Evolutionary conservation across 2,329 filamentous ascomycete genomes (phyloP).

Genomic region (Aspergillus sp.): DNA sequence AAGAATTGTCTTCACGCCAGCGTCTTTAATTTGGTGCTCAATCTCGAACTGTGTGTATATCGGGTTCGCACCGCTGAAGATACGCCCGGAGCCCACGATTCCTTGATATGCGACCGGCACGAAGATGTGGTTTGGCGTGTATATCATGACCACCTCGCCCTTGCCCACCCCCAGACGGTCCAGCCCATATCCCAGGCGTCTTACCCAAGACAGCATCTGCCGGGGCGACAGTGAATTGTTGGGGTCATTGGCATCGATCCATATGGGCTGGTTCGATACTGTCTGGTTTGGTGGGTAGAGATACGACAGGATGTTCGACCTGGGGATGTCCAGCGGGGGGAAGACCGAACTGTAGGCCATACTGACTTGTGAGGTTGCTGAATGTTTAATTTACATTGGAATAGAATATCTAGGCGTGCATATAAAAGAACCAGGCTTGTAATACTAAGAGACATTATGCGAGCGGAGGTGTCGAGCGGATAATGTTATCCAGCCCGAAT

Average conservation of each 20-base stretch:
- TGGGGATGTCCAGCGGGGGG: constrained; percentile 3
- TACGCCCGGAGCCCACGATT: constrained; percentile 10
- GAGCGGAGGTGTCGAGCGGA: too few relatives aligned
- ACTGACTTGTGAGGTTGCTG: too few relatives aligned
- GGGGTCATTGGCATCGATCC: constrained; percentile 13
- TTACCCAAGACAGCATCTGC: constrained; percentile 10
- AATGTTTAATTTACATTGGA: too few relatives aligned
- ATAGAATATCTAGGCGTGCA: too few relatives aligned
- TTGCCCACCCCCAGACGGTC: background rate
- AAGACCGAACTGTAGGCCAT: constrained; percentile 7
- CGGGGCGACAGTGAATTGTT: constrained; percentile 9
- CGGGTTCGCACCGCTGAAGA: constrained; percentile 13
- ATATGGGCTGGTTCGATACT: constrained; percentile 10
- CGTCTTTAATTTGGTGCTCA: constrained; percentile 10
- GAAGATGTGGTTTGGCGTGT: constrained; percentile 14
- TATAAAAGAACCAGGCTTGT: too few relatives aligned
- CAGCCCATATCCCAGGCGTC: constrained; percentile 11
- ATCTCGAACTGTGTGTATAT: constrained; percentile 9
- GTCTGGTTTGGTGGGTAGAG: constrained; percentile 11
- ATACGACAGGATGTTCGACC: constrained; percentile 13
- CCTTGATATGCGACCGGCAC: constrained; percentile 13
- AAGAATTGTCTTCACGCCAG: constrained; percentile 1
- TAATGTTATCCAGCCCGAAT: too few relatives aligned
- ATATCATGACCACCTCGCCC: constrained; percentile 11
- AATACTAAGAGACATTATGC: too few relatives aligned